Evolutionary conservation across 768 basidiomycete genomes (phyloP).

Genomic region (Phanerochaete sordida): DNA sequence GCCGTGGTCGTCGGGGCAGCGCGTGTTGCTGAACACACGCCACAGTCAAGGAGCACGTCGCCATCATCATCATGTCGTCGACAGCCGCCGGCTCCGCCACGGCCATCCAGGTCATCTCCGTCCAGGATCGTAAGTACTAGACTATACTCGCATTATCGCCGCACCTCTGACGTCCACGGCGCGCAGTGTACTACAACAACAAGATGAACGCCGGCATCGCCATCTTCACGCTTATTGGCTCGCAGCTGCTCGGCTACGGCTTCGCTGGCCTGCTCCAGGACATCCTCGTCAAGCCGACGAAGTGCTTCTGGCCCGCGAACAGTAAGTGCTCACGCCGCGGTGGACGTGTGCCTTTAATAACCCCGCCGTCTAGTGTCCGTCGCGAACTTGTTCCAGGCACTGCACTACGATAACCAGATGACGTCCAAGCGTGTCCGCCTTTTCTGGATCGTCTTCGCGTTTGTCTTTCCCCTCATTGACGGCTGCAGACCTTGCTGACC

Average conservation of each 20-base stretch:
- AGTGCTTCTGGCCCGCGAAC: conserved; percentile 27
- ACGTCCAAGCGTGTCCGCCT: conserved; percentile 35
- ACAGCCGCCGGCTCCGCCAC: conserved; percentile 30
- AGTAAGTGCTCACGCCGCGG: conserved; percentile 16
- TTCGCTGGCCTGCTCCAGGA: conserved; percentile 34
- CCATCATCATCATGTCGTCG: conserved; percentile 34
- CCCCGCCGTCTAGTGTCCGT: conserved; percentile 13
- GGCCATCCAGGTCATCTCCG: conserved; percentile 31
- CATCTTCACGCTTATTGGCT: conserved; percentile 34
- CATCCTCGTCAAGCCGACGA: conserved; percentile 51
- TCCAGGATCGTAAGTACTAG: conserved; percentile 27
- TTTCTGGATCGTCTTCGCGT: conserved; percentile 37
- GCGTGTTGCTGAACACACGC: neutral
- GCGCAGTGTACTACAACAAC: conserved; percentile 38
- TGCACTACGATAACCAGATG: conserved; percentile 34
- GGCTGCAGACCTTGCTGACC: neutral
- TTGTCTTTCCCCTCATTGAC: conserved; percentile 21
- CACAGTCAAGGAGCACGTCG: conserved; percentile 33
- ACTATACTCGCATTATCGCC: neutral
- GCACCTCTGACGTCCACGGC: neutral
- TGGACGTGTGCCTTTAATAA: neutral
- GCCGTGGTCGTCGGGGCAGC: conserved; percentile 5
- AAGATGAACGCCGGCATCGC: conserved; percentile 28
- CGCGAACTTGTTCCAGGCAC: conserved; percentile 30
- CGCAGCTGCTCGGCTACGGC: conserved; percentile 32